phyloP scores from a whole-genome alignment of 345 rosid genomes.

The Bruguiera sexangula region DNA sequence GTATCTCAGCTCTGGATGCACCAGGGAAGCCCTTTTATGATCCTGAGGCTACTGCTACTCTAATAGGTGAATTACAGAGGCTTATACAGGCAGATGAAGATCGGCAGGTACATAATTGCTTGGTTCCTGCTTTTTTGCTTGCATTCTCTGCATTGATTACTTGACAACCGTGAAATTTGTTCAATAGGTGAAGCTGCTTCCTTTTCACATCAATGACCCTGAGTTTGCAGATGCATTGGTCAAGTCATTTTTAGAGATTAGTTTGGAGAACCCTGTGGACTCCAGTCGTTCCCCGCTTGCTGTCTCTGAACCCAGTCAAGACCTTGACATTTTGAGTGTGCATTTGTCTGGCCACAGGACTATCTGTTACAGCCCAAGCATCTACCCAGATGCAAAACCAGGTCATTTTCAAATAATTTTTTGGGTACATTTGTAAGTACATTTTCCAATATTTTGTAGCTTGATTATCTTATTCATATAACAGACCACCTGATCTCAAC shows the following conservation, averaged over 20 bases:
- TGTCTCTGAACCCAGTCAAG: slow-evolving; percentile 25
- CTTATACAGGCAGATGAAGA: slow-evolving; percentile 45
- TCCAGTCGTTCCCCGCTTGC: slow-evolving; percentile 27
- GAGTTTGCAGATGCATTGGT: slow-evolving; percentile 81
- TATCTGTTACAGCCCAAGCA: slow-evolving; percentile 54
- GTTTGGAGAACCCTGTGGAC: slow-evolving; percentile 28
- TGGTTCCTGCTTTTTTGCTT: background rate
- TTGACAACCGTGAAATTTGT: slow-evolving; percentile 8
- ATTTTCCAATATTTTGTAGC: no score
- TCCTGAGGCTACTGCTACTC: slow-evolving; percentile 63
- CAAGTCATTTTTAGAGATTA: slow-evolving; percentile 66
- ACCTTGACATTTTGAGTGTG: slow-evolving; percentile 20
- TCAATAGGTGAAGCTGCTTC: slow-evolving; percentile 53
- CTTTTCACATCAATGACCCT: slow-evolving; percentile 75
- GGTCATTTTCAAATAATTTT: slow-evolving; percentile 38
- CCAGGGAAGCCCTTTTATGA: slow-evolving; percentile 75
- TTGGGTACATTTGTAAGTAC: background rate
- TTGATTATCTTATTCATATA: background rate
- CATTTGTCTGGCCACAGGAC: slow-evolving; percentile 33
- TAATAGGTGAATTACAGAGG: slow-evolving; percentile 54
- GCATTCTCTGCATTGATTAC: slow-evolving; percentile 3
- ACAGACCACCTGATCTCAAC: slow-evolving; percentile 1
- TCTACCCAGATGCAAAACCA: slow-evolving; percentile 79
- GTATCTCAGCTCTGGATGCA: slow-evolving; percentile 82
- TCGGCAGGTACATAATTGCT: slow-evolving; percentile 47